A percentile compares a stretch with the other conserved stretches of the same genome.
Evolutionary conservation across 345 rosid genomes (phyloP).

Genomic region (Aquilaria yunnanensis): DNA sequence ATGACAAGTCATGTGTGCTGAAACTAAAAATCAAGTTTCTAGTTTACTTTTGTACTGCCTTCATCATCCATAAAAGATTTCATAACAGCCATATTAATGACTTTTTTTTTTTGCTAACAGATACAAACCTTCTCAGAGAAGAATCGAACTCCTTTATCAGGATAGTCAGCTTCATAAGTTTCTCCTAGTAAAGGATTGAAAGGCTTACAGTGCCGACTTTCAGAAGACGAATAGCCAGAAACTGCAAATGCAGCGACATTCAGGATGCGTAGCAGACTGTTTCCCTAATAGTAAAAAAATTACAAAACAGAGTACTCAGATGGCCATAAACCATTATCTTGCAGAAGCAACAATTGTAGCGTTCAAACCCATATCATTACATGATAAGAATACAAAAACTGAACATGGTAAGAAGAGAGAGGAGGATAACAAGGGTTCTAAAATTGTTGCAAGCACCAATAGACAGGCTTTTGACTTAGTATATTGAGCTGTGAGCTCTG

Average conservation of each 20-base stretch:
- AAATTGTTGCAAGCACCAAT: no score
- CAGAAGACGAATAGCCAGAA: slow-evolving; percentile 94
- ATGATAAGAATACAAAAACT: no score
- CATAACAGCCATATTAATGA: neutral
- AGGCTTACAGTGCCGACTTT: slow-evolving; percentile 97
- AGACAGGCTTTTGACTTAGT: no score
- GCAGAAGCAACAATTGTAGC: no score
- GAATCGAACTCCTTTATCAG: slow-evolving; percentile 86
- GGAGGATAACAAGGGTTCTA: no score
- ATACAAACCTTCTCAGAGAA: slow-evolving; percentile 89
- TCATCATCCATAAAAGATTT: neutral
- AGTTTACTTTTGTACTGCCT: no score
- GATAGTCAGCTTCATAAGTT: slow-evolving; percentile 94
- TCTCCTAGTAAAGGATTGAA: slow-evolving; percentile 96
- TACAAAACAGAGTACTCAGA: slow-evolving; percentile 5
- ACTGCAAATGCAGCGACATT: slow-evolving; percentile 96
- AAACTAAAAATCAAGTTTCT: no score
- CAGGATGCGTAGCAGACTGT: slow-evolving; percentile 65
- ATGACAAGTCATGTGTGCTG: no score
- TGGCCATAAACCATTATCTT: neutral
- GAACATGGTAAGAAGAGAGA: no score
- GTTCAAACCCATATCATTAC: no score
- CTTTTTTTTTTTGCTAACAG: neutral
- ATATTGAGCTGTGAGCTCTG: no score
- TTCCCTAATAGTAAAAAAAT: slow-evolving; percentile 42